Base-by-base conservation (phyloP, 441 rosid species). In the Geranium incanum region DNA sequence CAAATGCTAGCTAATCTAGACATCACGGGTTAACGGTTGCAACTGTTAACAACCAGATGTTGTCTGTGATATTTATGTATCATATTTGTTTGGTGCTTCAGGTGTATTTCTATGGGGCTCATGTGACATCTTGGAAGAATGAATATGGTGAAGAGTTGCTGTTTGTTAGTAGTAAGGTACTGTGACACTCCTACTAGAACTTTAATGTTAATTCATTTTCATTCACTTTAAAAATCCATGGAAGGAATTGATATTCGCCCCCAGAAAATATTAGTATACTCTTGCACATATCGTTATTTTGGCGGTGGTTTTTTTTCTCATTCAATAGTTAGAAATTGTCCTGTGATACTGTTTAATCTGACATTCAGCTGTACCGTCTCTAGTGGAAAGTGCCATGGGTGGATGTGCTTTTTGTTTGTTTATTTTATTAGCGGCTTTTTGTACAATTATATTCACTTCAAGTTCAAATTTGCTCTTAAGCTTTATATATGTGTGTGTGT, bases 91-190 rank as follows among this genome's bases (percentile, higher is more conserved):
- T 55, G 65, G 59, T 43, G 12, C 67, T 62, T 57, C 81, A 88
- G 89, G 80, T 88, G 66, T 86, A 84, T 77, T 77, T 88, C 71
- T 83, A 78, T 72, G 92, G 90, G 38, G 86, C 85, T 65, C 91
- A 88, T 68, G 89, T 88, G 41, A 82, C 79, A 3, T 85, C 93
- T 67, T 88, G 93, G 93, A 88, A 86, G 84, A 86, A 83, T 74
- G 87, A 84, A 70, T 77, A 75, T 12, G 79, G 84, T 37, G 93
- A 88, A 57, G 88, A 88, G 13, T 72, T 88, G 76, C 89, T 88
- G 70, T 81, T 87, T 68, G 71, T 88, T 75, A 88, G 93, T 69
- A 83, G 78, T 74, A 88, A 88, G 89, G 93, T 88, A 73, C 38
- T 9, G 15, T 12, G 16, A 28, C 33, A 28, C 33, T 28, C 33